Evolutionary conservation across 2,329 filamentous ascomycete species (phyloP).

Genomic region (Sporothrix pallida): DNA sequence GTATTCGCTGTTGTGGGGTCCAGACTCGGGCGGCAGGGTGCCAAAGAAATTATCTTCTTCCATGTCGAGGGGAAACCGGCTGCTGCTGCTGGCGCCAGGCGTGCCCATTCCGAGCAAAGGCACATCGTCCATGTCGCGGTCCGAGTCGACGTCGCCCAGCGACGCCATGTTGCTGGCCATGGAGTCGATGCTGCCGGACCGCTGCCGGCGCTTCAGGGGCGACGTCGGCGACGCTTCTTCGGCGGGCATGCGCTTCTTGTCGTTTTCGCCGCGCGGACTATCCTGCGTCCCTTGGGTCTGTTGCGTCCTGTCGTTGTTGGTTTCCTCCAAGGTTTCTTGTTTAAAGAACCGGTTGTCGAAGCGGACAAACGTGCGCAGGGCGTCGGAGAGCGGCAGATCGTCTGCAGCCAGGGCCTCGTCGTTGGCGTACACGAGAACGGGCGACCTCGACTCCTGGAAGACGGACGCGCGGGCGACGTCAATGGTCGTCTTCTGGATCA

Average conservation of each 20-base stretch:
- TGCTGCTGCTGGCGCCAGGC: not conserved
- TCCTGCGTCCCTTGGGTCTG: slow-evolving; percentile 22
- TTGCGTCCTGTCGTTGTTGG: too few relatives aligned
- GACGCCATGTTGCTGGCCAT: slow-evolving; percentile 56
- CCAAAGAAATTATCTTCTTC: not conserved
- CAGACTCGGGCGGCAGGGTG: not conserved
- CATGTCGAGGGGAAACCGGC: slow-evolving; percentile 17
- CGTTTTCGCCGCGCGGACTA: slow-evolving; percentile 35
- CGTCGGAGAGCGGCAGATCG: slow-evolving; percentile 39
- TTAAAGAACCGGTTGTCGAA: slow-evolving; percentile 47
- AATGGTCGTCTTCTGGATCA: slow-evolving; percentile 38
- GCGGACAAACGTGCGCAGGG: slow-evolving; percentile 45
- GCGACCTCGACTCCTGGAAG: slow-evolving; percentile 35
- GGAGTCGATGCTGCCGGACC: slow-evolving; percentile 54
- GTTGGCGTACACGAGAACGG: slow-evolving; percentile 44
- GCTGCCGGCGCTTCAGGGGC: slow-evolving; percentile 54
- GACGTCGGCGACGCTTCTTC: slow-evolving; percentile 42
- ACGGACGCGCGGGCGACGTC: slow-evolving; percentile 38
- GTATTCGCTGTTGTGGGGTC: not conserved
- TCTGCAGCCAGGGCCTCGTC: slow-evolving; percentile 42
- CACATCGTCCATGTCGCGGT: slow-evolving; percentile 40
- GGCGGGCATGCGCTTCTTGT: slow-evolving; percentile 41
- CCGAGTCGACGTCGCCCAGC: slow-evolving; percentile 44
- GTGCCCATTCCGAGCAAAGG: slow-evolving; percentile 15
- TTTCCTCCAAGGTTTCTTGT: slow-evolving; percentile 41